Conservation (phyloP, 352 stramenopile species). For the Lagenidium sp. region DNA sequence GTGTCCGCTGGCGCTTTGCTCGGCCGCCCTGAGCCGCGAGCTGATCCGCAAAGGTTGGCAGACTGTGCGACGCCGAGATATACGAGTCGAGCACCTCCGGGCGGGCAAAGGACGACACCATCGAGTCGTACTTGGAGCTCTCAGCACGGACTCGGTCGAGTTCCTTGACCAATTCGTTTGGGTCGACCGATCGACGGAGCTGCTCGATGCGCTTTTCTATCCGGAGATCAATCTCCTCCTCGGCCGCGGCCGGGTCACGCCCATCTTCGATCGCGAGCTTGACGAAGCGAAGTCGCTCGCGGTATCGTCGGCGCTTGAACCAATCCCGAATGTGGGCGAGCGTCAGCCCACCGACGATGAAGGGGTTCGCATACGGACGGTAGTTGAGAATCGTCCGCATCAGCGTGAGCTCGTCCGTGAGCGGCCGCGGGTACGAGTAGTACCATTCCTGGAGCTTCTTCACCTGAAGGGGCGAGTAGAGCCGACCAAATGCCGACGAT, state of each 20-base stretch:
- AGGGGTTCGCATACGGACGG: slow-evolving; percentile 62
- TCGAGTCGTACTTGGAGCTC: slow-evolving; percentile 58
- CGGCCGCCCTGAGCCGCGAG: slow-evolving; percentile 12
- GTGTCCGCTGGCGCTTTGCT: slow-evolving; percentile 45
- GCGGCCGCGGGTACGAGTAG: slow-evolving; percentile 63
- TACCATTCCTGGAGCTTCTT: slow-evolving; percentile 84
- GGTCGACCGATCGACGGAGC: slow-evolving; percentile 49
- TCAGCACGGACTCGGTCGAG: slow-evolving; percentile 59
- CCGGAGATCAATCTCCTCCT: slow-evolving; percentile 71
- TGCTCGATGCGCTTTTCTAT: slow-evolving; percentile 74
- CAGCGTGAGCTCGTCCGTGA: slow-evolving; percentile 72
- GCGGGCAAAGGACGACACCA: slow-evolving; percentile 48
- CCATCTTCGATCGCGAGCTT: slow-evolving; percentile 64
- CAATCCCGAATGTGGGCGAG: slow-evolving; percentile 72
- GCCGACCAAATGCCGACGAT: slow-evolving; percentile 33
- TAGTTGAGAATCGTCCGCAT: slow-evolving; percentile 84
- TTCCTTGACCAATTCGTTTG: slow-evolving; percentile 75
- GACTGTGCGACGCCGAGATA: slow-evolving; percentile 35
- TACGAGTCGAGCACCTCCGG: slow-evolving; percentile 49
- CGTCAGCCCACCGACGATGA: slow-evolving; percentile 43
- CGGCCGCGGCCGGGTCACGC: slow-evolving; percentile 39
- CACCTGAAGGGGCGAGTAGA: slow-evolving; percentile 59
- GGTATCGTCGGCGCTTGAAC: slow-evolving; percentile 77
- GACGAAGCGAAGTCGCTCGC: slow-evolving; percentile 70
- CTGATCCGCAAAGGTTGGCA: slow-evolving; percentile 38